Evolutionary conservation across 495 filamentous ascomycete species (phyloP).

Genomic region (Penicillium lividum): DNA sequence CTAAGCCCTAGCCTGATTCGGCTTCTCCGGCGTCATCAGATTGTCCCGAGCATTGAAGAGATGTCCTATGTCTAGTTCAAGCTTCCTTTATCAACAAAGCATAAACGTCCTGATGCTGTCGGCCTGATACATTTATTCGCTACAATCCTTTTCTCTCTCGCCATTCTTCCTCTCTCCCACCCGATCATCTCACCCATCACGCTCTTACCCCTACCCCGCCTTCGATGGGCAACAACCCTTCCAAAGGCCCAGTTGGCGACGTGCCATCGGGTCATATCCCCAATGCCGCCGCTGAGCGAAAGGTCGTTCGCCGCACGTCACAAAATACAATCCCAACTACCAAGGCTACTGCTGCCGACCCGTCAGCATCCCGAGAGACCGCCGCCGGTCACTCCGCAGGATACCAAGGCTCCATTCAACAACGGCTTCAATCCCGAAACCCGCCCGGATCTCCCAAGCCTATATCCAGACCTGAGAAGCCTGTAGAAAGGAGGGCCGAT

Average conservation of each 20-base stretch:
- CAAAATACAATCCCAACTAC: slow-evolving; percentile 39
- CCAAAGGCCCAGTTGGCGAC: slow-evolving; percentile 45
- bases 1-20: slow-evolving; percentile 33
- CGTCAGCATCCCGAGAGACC: slow-evolving; percentile 44
- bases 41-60: neutral
- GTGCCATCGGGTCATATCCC: slow-evolving; percentile 31
- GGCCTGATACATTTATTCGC: slow-evolving; percentile 15
- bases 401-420: slow-evolving; percentile 38
- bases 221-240: slow-evolving; percentile 54
- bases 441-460: slow-evolving; percentile 27
- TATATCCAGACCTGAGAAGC: slow-evolving; percentile 18
- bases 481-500: slow-evolving; percentile 28
- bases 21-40: slow-evolving; percentile 22
- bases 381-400: slow-evolving; percentile 43
- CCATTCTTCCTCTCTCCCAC: slow-evolving; percentile 4
- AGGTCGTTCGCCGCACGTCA: slow-evolving; percentile 42
- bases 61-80: slow-evolving; percentile 16
- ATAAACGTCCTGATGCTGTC: slow-evolving; percentile 25
- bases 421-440: slow-evolving; percentile 44
- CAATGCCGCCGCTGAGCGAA: slow-evolving; percentile 34
- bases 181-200: slow-evolving; percentile 7
- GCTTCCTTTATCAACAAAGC: slow-evolving; percentile 8
- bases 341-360: slow-evolving; percentile 45
- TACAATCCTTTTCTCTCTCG: slow-evolving; percentile 15
- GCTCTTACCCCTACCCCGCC: slow-evolving; percentile 28